These are phyloP conservation scores for Claviceps sp. DNA, from an alignment of 2,329 filamentous ascomycete species.

Conservation along the genomic window DNA sequence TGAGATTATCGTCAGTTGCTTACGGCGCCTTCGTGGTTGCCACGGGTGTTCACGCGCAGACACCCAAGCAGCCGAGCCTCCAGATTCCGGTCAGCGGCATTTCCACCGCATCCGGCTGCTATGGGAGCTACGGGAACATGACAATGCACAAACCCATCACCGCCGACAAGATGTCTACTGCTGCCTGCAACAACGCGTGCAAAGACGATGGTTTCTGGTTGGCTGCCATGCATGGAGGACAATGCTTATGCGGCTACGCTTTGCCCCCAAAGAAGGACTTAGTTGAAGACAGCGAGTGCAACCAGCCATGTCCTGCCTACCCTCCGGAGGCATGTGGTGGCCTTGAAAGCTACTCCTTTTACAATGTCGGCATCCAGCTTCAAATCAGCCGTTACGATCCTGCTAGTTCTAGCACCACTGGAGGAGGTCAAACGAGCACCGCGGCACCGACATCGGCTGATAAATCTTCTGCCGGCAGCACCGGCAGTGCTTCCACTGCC, in stretches of 20 bases:
- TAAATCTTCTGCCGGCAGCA: slow-evolving; percentile 9
- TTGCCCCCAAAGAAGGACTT: slow-evolving; percentile 47
- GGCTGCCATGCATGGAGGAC: slow-evolving; percentile 46
- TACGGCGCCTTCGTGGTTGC: slow-evolving; percentile 17
- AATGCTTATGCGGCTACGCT: slow-evolving; percentile 61
- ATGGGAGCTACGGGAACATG: slow-evolving; percentile 27
- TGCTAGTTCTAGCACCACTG: slow-evolving; percentile 13
- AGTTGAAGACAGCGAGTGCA: slow-evolving; percentile 47
- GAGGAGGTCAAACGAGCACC: background rate
- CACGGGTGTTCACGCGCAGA: slow-evolving; percentile 11
- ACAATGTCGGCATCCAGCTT: slow-evolving; percentile 36
- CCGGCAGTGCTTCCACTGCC: slow-evolving; percentile 6
- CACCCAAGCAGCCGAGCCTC: slow-evolving; percentile 21
- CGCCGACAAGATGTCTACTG: slow-evolving; percentile 20
- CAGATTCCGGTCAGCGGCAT: slow-evolving; percentile 22
- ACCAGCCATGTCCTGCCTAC: slow-evolving; percentile 52
- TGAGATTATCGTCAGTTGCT: slow-evolving; percentile 19
- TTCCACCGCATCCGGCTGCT: slow-evolving; percentile 39
- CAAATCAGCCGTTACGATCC: slow-evolving; percentile 17
- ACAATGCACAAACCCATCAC: slow-evolving; percentile 12
- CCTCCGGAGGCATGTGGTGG: slow-evolving; percentile 45
- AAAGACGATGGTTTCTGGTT: slow-evolving; percentile 35
- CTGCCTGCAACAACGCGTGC: slow-evolving; percentile 29
- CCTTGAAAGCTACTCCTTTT: slow-evolving; percentile 27
- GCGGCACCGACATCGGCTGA: slow-evolving; percentile 8